phyloP scores from a whole-genome alignment of 306 rosid species.

The Comarum palustre region DNA sequence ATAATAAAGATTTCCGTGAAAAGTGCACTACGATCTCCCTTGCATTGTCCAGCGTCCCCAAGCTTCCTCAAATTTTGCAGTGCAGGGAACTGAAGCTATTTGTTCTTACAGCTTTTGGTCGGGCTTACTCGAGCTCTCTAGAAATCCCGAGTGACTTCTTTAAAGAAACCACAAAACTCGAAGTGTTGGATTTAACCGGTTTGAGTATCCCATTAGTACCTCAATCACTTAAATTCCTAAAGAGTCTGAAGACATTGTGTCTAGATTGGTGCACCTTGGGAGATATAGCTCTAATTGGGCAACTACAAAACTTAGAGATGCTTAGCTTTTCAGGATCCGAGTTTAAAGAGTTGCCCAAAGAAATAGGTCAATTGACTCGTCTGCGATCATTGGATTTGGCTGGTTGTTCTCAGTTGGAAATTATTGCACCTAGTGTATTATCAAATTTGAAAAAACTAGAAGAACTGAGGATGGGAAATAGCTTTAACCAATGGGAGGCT shows the following conservation, averaged over 20 bases:
- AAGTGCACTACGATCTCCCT: background rate
- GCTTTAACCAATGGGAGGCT: conserved; percentile 22
- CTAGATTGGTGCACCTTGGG: conserved; percentile 32
- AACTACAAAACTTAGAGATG: conserved; percentile 32
- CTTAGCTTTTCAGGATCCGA: conserved; percentile 38
- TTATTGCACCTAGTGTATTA: conserved; percentile 22
- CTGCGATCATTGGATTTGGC: background rate
- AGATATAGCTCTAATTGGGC: conserved; percentile 26
- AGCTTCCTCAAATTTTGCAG: conserved; percentile 7
- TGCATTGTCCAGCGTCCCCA: background rate
- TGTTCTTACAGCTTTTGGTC: rapidly evolving
- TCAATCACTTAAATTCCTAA: conserved; percentile 8
- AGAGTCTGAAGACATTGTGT: conserved; percentile 29
- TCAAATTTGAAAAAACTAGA: conserved; percentile 32
- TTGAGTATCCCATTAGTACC: conserved; percentile 11
- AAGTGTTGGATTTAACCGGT: conserved; percentile 17
- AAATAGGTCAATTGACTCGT: background rate
- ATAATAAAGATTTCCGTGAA: background rate
- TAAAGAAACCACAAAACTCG: conserved; percentile 5
- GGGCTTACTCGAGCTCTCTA: background rate
- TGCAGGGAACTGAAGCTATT: background rate
- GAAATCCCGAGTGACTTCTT: conserved; percentile 12
- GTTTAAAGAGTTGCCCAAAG: conserved; percentile 24
- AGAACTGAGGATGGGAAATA: conserved; percentile 38
- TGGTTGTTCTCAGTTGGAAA: conserved; percentile 13